Base-by-base conservation (phyloP, 2,329 filamentous ascomycete genomes). In the Fusarium fujikuroi region DNA sequence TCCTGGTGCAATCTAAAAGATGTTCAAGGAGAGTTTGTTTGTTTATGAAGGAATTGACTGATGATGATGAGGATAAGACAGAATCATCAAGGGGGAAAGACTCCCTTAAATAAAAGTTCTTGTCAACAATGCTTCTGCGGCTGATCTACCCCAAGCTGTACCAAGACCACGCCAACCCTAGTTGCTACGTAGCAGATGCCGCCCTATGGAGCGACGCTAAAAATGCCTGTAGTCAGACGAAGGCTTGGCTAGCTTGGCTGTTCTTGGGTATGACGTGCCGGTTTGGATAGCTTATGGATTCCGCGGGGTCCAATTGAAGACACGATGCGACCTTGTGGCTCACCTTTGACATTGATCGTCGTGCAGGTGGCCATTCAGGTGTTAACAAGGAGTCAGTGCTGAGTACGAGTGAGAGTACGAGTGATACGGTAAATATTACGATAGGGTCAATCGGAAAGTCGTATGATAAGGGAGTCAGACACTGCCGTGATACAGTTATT, bases 1-100 rank as follows among this genome's bases (percentile, higher is more conserved):
- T 75, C 72, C 72, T 73, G 72, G 72, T 74, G 72, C 72, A 59
- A 63, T 74, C 63, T 65, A 63, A 66, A 60, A 62, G 72, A 72
- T 73, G 39, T 73, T 54, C 72, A 74, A 74, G 72, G 68, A 75
- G 72, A 72, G 72, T 49, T 56, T 74, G 60, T 72, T 39, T 66
- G 56, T 47, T 32, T 49, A 52, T 42, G 47, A 70, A 56, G 23
- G 52, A 72, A 66, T 53, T 59, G 50, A 59, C 43, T 58, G 64
- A 53, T 60, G 47, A 50, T 43, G 40, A 56, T 56, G 32, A 60
- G 44, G 39, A 66, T 25, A 62, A 30, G 34, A 61, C 23, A 49
- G 12, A 59, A 23, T 15, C 50, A 54, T 42, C 60, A 62, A 46
- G 46, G 69, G 63, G 68, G 59, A 44, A 56, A 28, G 15, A 63